Evolutionary conservation across 331 rosid species (phyloP).

Genomic region (Ulmus americana): DNA sequence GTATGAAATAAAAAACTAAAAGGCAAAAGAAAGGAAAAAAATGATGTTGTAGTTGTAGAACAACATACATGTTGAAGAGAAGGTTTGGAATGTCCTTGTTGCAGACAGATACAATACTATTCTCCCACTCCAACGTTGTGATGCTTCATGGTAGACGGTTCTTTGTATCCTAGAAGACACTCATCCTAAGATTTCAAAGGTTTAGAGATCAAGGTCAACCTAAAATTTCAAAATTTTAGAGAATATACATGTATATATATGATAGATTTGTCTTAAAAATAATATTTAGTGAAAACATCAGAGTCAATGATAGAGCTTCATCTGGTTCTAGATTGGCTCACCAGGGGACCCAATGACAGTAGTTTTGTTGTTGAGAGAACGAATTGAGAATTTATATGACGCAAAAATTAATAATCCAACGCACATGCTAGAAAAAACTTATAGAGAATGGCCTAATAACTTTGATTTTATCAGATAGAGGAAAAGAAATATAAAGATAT

Average conservation of each 20-base stretch:
- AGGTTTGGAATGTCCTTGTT: conserved; percentile 98
- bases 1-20: no score
- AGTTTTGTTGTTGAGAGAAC: conserved; percentile 62
- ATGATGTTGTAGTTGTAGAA: neutral
- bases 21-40: neutral
- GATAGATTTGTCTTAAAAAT: no score
- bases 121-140: conserved; percentile 98
- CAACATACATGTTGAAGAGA: conserved; percentile 85
- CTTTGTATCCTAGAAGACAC: conserved; percentile 99
- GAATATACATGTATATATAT: no score
- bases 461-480: no score
- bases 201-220: conserved; percentile 9
- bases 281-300: no score
- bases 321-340: conserved; percentile 98
- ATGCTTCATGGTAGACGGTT: conserved; percentile 97
- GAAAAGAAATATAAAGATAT: no score
- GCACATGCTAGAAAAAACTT: no score
- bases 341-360: conserved; percentile 93
- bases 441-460: no score
- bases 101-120: conserved; percentile 91
- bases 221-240: conserved; percentile 42
- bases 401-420: no score
- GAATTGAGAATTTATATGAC: no score
- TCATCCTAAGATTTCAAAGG: conserved; percentile 69
- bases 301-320: conserved; percentile 20